A percentile compares a stretch with the other conserved stretches of the same genome.
phyloP scores from a whole-genome alignment of 2,329 filamentous ascomycete species.

The Dothistroma pini region DNA sequence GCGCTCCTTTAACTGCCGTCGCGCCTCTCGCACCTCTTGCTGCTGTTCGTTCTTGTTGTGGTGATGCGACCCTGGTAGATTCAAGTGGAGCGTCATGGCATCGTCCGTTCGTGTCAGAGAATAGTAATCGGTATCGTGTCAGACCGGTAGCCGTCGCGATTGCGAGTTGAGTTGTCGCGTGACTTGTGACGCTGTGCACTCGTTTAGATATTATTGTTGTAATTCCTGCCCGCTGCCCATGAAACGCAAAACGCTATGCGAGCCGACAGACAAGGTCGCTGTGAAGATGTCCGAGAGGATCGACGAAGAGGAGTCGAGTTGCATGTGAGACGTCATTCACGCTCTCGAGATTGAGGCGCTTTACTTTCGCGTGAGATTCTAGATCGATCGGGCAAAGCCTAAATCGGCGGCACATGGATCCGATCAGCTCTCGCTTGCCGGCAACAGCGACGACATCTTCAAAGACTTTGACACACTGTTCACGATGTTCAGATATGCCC shows the following conservation, averaged over 20 bases:
- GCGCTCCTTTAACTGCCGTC: conserved; percentile 40
- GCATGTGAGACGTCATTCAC: background rate
- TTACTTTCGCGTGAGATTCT: background rate
- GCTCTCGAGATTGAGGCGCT: background rate
- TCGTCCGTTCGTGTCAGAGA: background rate
- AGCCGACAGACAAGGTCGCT: background rate
- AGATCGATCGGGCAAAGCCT: background rate
- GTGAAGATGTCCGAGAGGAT: background rate
- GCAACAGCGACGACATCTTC: background rate
- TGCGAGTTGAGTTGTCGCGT: background rate
- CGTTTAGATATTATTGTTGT: background rate
- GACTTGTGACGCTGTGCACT: background rate
- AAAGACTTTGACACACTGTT: background rate
- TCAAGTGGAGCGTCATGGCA: conserved; percentile 31
- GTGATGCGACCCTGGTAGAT: conserved; percentile 26
- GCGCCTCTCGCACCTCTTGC: conserved; percentile 41
- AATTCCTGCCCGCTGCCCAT: background rate
- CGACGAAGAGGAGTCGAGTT: background rate
- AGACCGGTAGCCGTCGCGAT: background rate
- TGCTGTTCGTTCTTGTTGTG: conserved; percentile 34
- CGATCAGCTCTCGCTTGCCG: background rate
- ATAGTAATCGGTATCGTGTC: background rate
- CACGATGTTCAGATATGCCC: background rate
- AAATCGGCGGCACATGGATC: background rate
- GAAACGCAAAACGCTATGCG: background rate